Base-by-base conservation (phyloP, 1,139 yeast species). In the Nematodospora anomalae region DNA sequence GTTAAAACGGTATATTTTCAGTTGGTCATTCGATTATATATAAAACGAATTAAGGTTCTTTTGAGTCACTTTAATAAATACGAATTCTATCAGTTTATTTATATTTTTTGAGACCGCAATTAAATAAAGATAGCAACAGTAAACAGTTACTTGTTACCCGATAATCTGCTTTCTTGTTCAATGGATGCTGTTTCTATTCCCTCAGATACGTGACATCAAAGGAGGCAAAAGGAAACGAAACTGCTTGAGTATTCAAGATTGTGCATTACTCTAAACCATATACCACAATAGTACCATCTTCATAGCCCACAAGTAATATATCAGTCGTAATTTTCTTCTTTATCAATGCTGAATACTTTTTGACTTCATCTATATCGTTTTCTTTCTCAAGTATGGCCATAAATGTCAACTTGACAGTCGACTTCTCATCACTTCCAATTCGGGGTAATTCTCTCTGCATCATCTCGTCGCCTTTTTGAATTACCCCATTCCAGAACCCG, bases 401-500 rank as follows among this genome's bases (percentile, higher is more conserved):
- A 11, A 33, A 44, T 2, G 58, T 43, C 28, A 56, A 35, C 33
- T 55, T 55, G 3, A 48, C 18, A 27, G 16, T 32, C 2, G 27
- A 22, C 18, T 36, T 36, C 12, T 40, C 42, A 3, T 33, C 28
- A n/a, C 43, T 36, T 4, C 33, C 43, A 21, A 44, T 40, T 15
- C 41, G 41, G 1, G 62, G 62, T 12, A 54, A 30, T 8, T 40
- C 31, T 10, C 54, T 38, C 16, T 46, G 36, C 10, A 43, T 38
- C 13, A 30, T 23, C 21, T 30, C 21, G 11, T 39, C 32, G 26
- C 41, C 38, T 4, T 44, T 34, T 40, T 60, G 61, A 3, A 67
- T 54, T 1, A 50, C 33, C 3, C 75, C 74, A 39, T 62, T 64
- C 76, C 76, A 70, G 36, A 61, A 67, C n/a, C 70, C 71, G 3